Base-by-base conservation (phyloP, 140 eudicot species). In the Anethum foeniculum region DNA sequence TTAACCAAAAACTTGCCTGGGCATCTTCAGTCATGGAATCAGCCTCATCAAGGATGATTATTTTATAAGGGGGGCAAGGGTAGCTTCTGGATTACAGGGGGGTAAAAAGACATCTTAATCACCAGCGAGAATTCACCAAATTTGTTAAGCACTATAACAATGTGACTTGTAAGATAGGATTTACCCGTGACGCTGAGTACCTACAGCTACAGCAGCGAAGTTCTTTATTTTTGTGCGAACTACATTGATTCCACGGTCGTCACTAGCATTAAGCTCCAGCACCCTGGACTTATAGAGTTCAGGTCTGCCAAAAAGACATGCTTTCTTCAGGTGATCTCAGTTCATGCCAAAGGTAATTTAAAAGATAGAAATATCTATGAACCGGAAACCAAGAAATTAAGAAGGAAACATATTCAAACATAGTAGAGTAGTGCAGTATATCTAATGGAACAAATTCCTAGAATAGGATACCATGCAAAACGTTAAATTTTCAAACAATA, bases 1-100 rank as follows among this genome's bases (percentile, higher is more conserved):
- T 18, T 73, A 13, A 28, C 19, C 75, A 65, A 6, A 25, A 30
- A 80, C 92, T 81, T 82, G 83, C 99, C 96, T 93, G 99, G 38
- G 99, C 98, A 93, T 96, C 99, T 89, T 96, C 97, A 15, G 99
- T 96, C 99, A 96, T 96, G 67, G 99, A 96, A 88, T 96, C 99
- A 65, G 99, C 98, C 88, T 96, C 98, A 62, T 96, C 99, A 49
- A 96, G 98, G 82, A 96, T 91, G 78, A 92, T 96, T 56, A 96
- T 93, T 84, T 96, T 96, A 71, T 81, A 96, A 77, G 99, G 98
- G 41, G 98, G 99, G 78, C 99, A 96, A 43, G 97, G 99, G 86
- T 96, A 96, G 38, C 91, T 96, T 84, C 99, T 96, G 79, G 80
- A 87, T 56, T 44, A 81, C 77, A 48, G 65, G 78, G 3, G 38